Base-by-base conservation (phyloP, 2,329 filamentous ascomycete genomes). In the Diaporthe amygdali region DNA sequence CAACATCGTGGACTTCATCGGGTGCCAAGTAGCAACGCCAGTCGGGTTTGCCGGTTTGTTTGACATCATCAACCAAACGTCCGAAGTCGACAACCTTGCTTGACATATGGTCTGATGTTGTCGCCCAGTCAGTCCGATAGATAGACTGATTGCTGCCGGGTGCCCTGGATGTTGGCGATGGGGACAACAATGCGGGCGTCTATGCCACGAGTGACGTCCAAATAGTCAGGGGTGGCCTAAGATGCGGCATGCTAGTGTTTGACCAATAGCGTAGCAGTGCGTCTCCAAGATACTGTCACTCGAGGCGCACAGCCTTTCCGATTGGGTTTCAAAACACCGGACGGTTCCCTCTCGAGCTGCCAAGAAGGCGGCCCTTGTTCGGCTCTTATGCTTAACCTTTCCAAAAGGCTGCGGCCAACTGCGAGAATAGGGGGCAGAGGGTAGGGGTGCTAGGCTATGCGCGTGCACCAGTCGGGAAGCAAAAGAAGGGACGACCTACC, bases 261-360 rank as follows among this genome's bases (percentile, higher is more conserved):
- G 59, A 49, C 59, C 44, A 64, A 64, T 64, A 5, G 32, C 37
- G 44, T 49, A 27, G 59, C 59, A 22, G n/a, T 1, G 6, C 44
- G 5, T 41, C 41, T 44, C 30, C 44, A 64, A 49, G 44, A 49
- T 37, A 20, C 59, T n/a, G 59, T 37, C 59, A 37, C 1, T 27
- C 22, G 22, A 7, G 30, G 30, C 44, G 59, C 59, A 64, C 59
- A 64, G 59, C 59, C 59, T 64, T 44, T 64, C 44, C 8, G 44
- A 37, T 64, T 64, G 59, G 44, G 59, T 64, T 64, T 64, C 59
- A 49, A 49, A 64, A 64, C 44, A 64, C 59, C 59, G 59, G 59
- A 64, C 59, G 44, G 59, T 49, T 64, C 59, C 44, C 59, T 64
- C 59, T 49, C 30, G 44, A 14, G 12, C 25, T 49, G 59, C 59